Evolutionary conservation across 2,329 filamentous ascomycete species (phyloP).

Genomic region (Clathrospora elynae): DNA sequence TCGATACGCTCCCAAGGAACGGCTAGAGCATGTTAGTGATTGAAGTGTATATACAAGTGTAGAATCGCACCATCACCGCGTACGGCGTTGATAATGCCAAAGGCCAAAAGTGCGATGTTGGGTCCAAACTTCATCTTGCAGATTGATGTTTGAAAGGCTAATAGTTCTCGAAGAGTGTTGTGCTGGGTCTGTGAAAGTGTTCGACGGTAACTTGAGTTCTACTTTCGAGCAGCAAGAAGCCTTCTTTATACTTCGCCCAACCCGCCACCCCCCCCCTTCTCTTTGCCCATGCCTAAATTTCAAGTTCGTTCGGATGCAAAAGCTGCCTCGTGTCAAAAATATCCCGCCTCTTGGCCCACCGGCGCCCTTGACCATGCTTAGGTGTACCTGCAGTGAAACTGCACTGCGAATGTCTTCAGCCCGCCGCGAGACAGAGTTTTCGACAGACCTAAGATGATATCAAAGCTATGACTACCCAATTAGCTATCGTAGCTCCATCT

Average conservation of each 20-base stretch:
- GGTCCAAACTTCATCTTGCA: constrained; percentile 42
- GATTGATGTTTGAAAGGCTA: constrained; percentile 1
- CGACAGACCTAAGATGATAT: constrained; percentile 4
- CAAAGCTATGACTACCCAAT: constrained; percentile 23
- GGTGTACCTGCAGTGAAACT: constrained; percentile 10
- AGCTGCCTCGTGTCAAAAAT: neutral
- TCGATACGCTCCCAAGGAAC: constrained; percentile 50
- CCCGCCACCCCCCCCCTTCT: neutral
- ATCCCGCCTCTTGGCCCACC: constrained; percentile 5
- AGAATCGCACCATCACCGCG: constrained; percentile 35
- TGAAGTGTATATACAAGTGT: neutral
- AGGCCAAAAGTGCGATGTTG: constrained; percentile 34
- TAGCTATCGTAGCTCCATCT: neutral
- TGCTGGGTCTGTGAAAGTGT: constrained; percentile 14
- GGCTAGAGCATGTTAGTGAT: constrained; percentile 34
- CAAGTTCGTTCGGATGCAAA: constrained; percentile 3
- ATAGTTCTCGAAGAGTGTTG: constrained; percentile 3
- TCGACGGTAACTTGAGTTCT: constrained; percentile 23
- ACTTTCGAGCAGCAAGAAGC: constrained; percentile 8
- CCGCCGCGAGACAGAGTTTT: constrained; percentile 1
- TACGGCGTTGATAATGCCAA: constrained; percentile 38
- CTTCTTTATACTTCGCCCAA: constrained; percentile 33
- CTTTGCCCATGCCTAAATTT: constrained; percentile 1
- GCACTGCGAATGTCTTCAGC: constrained; percentile 4
- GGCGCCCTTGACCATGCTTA: constrained; percentile 1